Base-by-base conservation (phyloP, 495 filamentous ascomycete genomes). In the Aspergillus campestris region DNA sequence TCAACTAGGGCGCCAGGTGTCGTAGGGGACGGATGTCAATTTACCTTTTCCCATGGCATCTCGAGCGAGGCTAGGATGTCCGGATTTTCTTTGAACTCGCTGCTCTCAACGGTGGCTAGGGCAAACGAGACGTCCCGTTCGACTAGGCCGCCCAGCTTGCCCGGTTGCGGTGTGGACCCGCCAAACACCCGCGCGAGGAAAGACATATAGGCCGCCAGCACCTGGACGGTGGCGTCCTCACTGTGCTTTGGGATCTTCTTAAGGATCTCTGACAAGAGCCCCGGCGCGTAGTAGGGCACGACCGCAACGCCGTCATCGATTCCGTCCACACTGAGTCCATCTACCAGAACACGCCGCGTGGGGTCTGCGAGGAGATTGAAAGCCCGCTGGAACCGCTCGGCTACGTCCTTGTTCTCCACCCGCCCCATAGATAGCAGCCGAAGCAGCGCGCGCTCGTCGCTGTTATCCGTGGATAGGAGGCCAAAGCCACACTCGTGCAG, bases 361-460 rank as follows among this genome's bases (percentile, higher is more conserved):
- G 2, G 1, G 10, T 31, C 9, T 10, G 40, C 3, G 4, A 62
- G 34, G 8, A 7, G 27, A 3, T 15, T 9, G 11, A 59, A 57
- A 0, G 59, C 59, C 0, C 30, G 0, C 9, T 40, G 13, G 39
- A 57, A 50, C 5, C 40, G 35, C 0, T 50, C 48, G 1, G 59
- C 59, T 9, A 8, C 1, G 8, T 47, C 44, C 28, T 38, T 44
- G n/a, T 31, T 44, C 27, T 40, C 50, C 9, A 56, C 53, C 7
- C 59, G 50, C 0, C 56, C 52, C 56, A 62, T 62, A n/a, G 38
- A 39, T 12, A 59, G 34, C 8, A 62, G 38, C 2, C 59, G 59
- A 31, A 59, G 47, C n/a, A 62, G 40, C 0, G 59, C 56, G 18
- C 59, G 48, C 6, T 53, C 40, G 1, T 44, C 38, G 4, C 10